Conservation (phyloP, 208 protist species). For the Trypanosoma rangeli region DNA sequence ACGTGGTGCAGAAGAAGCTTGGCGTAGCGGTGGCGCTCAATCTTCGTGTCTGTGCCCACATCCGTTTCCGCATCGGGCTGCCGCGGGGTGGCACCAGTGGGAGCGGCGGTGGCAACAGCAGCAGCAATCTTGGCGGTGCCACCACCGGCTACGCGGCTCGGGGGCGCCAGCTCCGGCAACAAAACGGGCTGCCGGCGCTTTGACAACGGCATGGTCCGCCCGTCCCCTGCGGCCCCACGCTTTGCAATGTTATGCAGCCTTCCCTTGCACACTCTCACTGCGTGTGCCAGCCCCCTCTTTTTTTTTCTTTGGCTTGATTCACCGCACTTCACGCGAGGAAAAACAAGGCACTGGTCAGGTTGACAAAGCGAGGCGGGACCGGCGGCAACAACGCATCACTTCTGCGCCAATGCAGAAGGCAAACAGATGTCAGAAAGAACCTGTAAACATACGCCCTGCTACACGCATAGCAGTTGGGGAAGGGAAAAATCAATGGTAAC, state of each 20-base stretch:
- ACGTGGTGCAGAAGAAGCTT: constrained; percentile 53
- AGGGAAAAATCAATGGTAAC: background rate
- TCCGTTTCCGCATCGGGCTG: constrained; percentile 27
- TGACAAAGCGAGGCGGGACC: no score
- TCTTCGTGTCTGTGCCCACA: constrained; percentile 43
- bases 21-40: constrained; percentile 74
- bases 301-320: background rate
- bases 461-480: background rate
- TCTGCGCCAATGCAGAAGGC: background rate
- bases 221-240: background rate
- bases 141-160: background rate
- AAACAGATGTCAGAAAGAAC: background rate
- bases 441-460: background rate
- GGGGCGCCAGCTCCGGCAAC: constrained; percentile 9
- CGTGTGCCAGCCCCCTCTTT: background rate
- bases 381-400: background rate
- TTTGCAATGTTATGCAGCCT: no score
- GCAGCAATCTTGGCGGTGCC: background rate
- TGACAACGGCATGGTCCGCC: background rate
- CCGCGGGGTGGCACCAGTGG: background rate
- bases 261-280: background rate
- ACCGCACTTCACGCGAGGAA: constrained; percentile 6
- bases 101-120: background rate
- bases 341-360: background rate
- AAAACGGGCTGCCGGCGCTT: constrained; percentile 1